Percentiles rank a stretch among this genome's conserved stretches.
Conservation (phyloP, 495 filamentous ascomycete genomes). For the Parathielavia hyrcaniae region DNA sequence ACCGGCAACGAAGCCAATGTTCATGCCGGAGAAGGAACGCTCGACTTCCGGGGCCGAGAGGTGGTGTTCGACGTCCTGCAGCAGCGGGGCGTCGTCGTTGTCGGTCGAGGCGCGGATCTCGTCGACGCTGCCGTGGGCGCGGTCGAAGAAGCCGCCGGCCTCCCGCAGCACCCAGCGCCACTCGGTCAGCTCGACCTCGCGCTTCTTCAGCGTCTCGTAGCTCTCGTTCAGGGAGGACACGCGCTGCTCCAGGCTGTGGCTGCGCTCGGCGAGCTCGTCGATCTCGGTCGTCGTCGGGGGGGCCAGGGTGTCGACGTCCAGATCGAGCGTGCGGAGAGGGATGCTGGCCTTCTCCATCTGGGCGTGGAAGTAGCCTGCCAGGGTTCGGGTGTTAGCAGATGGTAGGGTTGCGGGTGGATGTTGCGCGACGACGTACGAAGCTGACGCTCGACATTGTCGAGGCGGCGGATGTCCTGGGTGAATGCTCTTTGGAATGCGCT, state of each 20-base stretch:
- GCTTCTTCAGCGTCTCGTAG: conserved; percentile 95
- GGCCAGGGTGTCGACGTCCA: conserved; percentile 76
- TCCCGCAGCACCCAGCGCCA: conserved; percentile 97
- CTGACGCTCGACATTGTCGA: conserved; percentile 97
- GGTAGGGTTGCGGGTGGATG: not conserved
- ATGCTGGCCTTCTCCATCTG: conserved; percentile 93
- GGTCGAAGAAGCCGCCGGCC: conserved; percentile 93
- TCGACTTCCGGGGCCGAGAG: conserved; percentile 67
- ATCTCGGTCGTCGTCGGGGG: conserved; percentile 89
- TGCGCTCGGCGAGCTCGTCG: conserved; percentile 86
- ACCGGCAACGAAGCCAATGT: conserved; percentile 99
- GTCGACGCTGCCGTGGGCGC: conserved; percentile 90
- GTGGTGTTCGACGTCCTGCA: conserved; percentile 82
- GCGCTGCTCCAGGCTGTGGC: conserved; percentile 84
- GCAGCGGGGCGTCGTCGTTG: conserved; percentile 74
- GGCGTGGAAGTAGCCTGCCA: conserved; percentile 74
- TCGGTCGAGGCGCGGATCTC: conserved; percentile 90
- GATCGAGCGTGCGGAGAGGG: conserved; percentile 72
- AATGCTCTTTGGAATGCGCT: conserved; percentile 95
- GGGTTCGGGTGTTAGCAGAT: conserved; percentile 9
- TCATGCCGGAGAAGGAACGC: conserved; percentile 89
- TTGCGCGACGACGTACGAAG: conserved; percentile 59
- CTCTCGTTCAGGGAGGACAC: conserved; percentile 89
- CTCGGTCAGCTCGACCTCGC: conserved; percentile 92
- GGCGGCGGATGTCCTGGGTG: conserved; percentile 90